Evolutionary conservation across 2,329 filamentous ascomycete genomes (phyloP), one percentile per base, ranked within the genome.

Genomic region (Aureobasidium sp.): DNA sequence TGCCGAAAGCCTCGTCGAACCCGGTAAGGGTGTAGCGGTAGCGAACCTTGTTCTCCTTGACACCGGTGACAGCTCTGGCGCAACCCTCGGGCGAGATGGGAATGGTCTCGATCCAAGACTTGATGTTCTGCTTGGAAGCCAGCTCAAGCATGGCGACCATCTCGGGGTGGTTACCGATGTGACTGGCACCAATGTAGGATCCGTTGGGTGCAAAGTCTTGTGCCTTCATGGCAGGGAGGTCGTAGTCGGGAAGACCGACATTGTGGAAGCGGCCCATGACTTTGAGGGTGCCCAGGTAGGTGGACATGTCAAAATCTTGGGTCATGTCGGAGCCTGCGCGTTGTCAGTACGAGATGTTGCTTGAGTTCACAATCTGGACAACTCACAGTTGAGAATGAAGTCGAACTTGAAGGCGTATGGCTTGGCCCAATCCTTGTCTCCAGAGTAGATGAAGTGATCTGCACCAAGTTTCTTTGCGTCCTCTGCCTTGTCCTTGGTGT

Each of bases 181-280:
- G 75, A 62, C 70, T 73, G 17, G 75, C 74, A 33, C 75, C 75
- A 65, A 77, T 73, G 69, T 70, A 77, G 68, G 73, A 76, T n/a
- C 89, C 89, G 74, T 91, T 93, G 66, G 73, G 73, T 64, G 88
- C 78, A 68, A 93, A 85, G 69, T 83, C 83, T 77, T 90, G 86
- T 58, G 88, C 85, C 74, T 83, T 85, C 67, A 93, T 80, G 59
- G 79, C 76, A 64, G 88, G 83, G 17, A 88, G 83, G 49, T 85
- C 83, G 64, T 88, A 87, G 70, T 90, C 87, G 1, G 89, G 89
- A 68, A 91, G 79, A 45, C 88, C 89, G 53, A 91, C 87, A 68
- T 82, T 88, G 70, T 91, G 82, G 82, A 87, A 91, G 70, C 81
- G 82, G 62, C 86, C 88, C 74, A 90, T 87, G 58, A 91, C 84